Percentiles rank a stretch among this genome's conserved stretches.
These are phyloP conservation scores for Coprinopsis sp. DNA, from an alignment of 768 basidiomycete species.

Conservation along the genomic window DNA sequence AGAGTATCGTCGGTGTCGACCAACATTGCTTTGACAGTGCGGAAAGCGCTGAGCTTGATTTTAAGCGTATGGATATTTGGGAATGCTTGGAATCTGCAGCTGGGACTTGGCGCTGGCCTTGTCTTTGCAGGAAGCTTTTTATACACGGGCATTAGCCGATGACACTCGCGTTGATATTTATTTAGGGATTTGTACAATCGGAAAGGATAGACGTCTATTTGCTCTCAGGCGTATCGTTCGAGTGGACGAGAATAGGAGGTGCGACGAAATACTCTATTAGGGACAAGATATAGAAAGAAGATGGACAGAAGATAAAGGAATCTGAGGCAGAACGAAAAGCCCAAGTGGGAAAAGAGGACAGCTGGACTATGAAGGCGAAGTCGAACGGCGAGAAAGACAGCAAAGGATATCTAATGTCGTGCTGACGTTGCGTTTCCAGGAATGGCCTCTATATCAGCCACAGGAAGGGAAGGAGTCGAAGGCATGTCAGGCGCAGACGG, in stretches of 20 bases:
- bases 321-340: too few species aligned
- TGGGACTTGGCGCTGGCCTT: conserved; percentile 65
- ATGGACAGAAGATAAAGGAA: too few species aligned
- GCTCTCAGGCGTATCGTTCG: too few species aligned
- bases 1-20: conserved; percentile 77
- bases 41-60: conserved; percentile 77
- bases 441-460: not conserved
- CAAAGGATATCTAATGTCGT: too few species aligned
- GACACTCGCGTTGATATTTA: conserved; percentile 3
- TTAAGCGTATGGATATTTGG: conserved; percentile 86
- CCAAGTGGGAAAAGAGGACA: too few species aligned
- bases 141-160: conserved; percentile 37
- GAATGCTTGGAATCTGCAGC: conserved; percentile 60
- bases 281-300: too few species aligned
- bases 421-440: too few species aligned
- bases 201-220: conserved; percentile 1
- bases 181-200: conserved; percentile 16
- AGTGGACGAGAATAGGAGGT: too few species aligned
- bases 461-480: not conserved
- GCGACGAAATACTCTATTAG: too few species aligned
- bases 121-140: conserved; percentile 67
- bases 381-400: too few species aligned
- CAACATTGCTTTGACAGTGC: conserved; percentile 71
- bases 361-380: too few species aligned
- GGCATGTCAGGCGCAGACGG: not conserved